Evolutionary conservation across 495 filamentous ascomycete genomes (phyloP).

Genomic region (Aspergillus sclerotiicarbonarius): DNA sequence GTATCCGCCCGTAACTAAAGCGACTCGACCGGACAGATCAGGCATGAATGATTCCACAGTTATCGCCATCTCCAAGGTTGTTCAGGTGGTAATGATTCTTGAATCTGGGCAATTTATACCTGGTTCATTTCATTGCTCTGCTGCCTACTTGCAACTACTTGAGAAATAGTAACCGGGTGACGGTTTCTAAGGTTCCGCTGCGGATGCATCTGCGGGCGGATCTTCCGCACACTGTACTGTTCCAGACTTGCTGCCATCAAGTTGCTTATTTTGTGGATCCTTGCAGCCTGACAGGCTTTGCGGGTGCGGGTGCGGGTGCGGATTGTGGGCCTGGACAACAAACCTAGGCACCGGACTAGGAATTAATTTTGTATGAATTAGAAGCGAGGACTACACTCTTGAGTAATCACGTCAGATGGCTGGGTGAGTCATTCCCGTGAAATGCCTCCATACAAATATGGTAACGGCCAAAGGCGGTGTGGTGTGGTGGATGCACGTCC

Average conservation of each 20-base stretch:
- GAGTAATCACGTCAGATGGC: too few relatives aligned
- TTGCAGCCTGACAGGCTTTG: background rate
- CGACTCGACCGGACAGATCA: background rate
- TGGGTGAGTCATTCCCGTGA: too few relatives aligned
- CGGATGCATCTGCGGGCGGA: background rate
- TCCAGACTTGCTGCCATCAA: background rate
- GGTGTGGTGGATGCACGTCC: background rate
- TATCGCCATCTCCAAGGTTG: background rate
- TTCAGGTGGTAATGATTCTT: too few relatives aligned
- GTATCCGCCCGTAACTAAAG: constrained; percentile 4
- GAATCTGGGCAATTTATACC: too few relatives aligned
- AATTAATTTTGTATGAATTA: too few relatives aligned
- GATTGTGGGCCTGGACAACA: background rate
- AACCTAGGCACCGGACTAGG: too few relatives aligned
- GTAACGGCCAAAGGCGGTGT: background rate
- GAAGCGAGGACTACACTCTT: too few relatives aligned
- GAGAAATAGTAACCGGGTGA: too few relatives aligned
- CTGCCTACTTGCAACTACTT: background rate
- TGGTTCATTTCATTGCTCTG: background rate
- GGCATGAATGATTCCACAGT: background rate
- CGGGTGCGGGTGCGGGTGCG: background rate
- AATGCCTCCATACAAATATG: background rate
- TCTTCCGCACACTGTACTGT: background rate
- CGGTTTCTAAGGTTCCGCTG: background rate
- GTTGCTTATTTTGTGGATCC: too few relatives aligned